phyloP scores from a whole-genome alignment of 495 filamentous ascomycete genomes.

The Aspergillus egyptiacus region DNA sequence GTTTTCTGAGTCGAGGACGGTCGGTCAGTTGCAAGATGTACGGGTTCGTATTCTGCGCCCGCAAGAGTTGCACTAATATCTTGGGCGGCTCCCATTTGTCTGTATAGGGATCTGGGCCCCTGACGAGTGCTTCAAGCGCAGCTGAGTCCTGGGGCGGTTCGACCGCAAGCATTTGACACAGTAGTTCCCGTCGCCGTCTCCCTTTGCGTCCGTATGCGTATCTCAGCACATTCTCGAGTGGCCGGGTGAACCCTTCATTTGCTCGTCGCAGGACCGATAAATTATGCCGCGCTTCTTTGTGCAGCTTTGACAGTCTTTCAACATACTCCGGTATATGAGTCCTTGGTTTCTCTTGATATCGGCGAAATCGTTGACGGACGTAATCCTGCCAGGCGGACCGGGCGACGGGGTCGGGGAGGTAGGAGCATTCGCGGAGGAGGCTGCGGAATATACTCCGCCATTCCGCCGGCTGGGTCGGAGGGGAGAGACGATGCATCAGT shows the following conservation, averaged over 20 bases:
- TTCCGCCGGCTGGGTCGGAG: slow-evolving; percentile 18
- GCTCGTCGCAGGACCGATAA: slow-evolving; percentile 47
- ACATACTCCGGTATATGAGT: slow-evolving; percentile 3
- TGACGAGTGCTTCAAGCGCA: slow-evolving; percentile 12
- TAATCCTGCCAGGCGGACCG: slow-evolving; percentile 53
- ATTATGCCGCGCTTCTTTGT: slow-evolving; percentile 20
- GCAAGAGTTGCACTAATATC: slow-evolving; percentile 29
- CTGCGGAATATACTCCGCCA: slow-evolving; percentile 64
- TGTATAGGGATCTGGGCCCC: slow-evolving; percentile 5
- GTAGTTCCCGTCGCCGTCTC: slow-evolving; percentile 56
- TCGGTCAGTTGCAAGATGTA: slow-evolving; percentile 17
- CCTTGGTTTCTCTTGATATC: slow-evolving; percentile 13
- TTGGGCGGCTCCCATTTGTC: slow-evolving; percentile 36
- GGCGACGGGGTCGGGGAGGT: slow-evolving; percentile 71
- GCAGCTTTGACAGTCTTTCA: slow-evolving; percentile 15
- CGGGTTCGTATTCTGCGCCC: slow-evolving; percentile 31
- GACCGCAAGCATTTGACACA: slow-evolving; percentile 41
- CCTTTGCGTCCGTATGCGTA: slow-evolving; percentile 72
- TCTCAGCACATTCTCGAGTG: slow-evolving; percentile 58
- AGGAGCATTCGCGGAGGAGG: slow-evolving; percentile 76
- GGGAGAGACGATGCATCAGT: slow-evolving; percentile 3
- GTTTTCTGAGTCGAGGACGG: slow-evolving; percentile 29
- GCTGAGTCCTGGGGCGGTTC: slow-evolving; percentile 29
- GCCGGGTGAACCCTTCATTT: slow-evolving; percentile 56
- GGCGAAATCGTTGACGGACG: slow-evolving; percentile 53